Percentiles rank a stretch among this genome's conserved stretches.
Conservation (phyloP, 371 early-diverging fungal species). For the Circinella minor region DNA sequence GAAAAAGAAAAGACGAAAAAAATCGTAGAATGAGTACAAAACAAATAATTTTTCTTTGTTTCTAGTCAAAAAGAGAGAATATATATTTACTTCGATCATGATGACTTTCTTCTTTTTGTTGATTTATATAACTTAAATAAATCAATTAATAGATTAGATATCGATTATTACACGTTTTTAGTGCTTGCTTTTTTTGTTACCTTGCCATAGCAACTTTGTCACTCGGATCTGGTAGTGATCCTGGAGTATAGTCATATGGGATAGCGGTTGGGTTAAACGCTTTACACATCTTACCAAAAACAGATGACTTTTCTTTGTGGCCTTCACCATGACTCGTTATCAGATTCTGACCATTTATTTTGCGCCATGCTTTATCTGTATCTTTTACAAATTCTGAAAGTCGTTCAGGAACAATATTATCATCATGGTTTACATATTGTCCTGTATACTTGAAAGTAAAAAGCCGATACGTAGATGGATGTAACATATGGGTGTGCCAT, state of each 20-base stretch:
- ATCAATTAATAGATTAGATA: not conserved
- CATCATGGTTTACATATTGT: constrained; percentile 51
- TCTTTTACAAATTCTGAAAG: constrained; percentile 5
- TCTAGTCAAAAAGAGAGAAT: not conserved
- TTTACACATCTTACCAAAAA: not conserved
- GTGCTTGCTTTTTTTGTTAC: not conserved
- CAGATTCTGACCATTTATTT: not conserved
- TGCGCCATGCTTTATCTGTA: constrained; percentile 19
- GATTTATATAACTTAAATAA: not conserved
- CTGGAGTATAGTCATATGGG: not conserved
- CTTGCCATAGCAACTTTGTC: not conserved
- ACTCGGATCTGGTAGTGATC: not conserved
- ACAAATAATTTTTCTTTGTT: not conserved
- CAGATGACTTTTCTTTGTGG: not conserved
- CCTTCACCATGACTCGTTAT: not conserved
- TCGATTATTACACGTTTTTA: not conserved
- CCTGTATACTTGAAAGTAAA: constrained; percentile 32
- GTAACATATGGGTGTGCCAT: constrained; percentile 58
- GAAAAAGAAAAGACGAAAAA: not conserved
- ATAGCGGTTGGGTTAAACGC: not conserved
- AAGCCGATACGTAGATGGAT: constrained; percentile 34
- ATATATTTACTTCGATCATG: not conserved
- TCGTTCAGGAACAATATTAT: constrained; percentile 35
- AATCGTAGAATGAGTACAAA: not conserved
- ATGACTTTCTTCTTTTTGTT: not conserved